Evolutionary conservation across 75 land plant genomes (phyloP).

Genomic region (Pseudotsuga menziesii): DNA sequence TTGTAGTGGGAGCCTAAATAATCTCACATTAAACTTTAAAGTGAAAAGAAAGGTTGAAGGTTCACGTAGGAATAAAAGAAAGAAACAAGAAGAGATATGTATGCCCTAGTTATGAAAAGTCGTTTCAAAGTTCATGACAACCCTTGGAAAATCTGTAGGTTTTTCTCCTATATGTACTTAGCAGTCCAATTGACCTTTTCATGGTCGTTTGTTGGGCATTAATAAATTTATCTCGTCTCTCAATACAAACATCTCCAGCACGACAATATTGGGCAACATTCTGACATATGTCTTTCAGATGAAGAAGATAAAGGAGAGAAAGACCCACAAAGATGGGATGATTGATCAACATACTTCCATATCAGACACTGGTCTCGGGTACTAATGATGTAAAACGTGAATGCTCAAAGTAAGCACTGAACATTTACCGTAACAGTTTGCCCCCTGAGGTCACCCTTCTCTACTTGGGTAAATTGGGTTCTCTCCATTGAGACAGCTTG

Average conservation of each 20-base stretch:
- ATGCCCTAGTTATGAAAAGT: too few relatives aligned
- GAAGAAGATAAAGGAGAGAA: neutral
- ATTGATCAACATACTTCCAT: neutral
- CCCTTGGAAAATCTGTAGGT: too few relatives aligned
- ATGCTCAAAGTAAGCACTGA: neutral
- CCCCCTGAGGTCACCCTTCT: conserved; percentile 28
- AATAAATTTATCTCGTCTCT: neutral
- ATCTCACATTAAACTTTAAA: too few relatives aligned
- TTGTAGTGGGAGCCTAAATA: too few relatives aligned
- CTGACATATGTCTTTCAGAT: neutral
- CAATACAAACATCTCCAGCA: neutral
- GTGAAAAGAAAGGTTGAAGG: too few relatives aligned
- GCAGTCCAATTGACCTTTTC: too few relatives aligned
- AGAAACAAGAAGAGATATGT: too few relatives aligned
- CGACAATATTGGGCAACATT: neutral
- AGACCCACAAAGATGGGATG: neutral
- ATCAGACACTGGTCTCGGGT: neutral
- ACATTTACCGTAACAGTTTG: conserved; percentile 24
- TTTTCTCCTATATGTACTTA: too few relatives aligned
- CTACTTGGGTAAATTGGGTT: neutral
- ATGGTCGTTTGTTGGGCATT: too few relatives aligned
- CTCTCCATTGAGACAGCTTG: neutral
- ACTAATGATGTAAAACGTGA: neutral
- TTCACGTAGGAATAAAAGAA: too few relatives aligned
- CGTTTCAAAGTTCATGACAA: too few relatives aligned